Evolutionary conservation across 371 early-diverging fungal genomes (phyloP).

Genomic region (Dichotomocladium elegans): DNA sequence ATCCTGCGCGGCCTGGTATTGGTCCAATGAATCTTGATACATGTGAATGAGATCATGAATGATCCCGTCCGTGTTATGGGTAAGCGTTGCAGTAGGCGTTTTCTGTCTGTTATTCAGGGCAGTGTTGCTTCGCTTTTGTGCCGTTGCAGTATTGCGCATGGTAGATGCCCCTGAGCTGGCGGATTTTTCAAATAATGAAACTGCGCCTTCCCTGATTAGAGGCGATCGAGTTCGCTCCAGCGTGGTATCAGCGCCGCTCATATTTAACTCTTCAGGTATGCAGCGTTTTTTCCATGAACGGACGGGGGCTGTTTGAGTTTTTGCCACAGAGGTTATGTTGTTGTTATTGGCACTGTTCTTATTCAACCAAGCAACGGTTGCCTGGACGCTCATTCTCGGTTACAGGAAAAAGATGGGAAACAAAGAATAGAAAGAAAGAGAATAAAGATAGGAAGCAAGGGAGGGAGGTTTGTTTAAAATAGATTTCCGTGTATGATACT

Average conservation of each 20-base stretch:
- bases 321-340: background rate
- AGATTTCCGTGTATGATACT: too few relatives aligned
- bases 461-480: too few relatives aligned
- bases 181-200: too few relatives aligned
- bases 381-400: conserved; percentile 35
- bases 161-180: background rate
- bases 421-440: background rate
- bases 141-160: background rate
- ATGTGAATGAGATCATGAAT: conserved; percentile 18
- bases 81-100: too few relatives aligned
- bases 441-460: background rate
- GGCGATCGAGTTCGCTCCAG: too few relatives aligned
- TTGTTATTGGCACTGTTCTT: conserved; percentile 5
- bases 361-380: conserved; percentile 36
- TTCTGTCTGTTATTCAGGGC: too few relatives aligned
- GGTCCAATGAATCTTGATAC: conserved; percentile 14
- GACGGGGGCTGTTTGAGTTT: background rate
- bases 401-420: background rate
- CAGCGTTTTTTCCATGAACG: background rate
- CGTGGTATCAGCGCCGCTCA: too few relatives aligned
- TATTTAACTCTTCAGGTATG: too few relatives aligned
- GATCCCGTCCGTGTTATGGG: background rate
- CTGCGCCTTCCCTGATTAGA: too few relatives aligned
- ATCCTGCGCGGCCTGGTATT: conserved; percentile 12
- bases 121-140: background rate